phyloP scores from a whole-genome alignment of 2,329 filamentous ascomycete species.

The Ceratocystis huliohia region DNA sequence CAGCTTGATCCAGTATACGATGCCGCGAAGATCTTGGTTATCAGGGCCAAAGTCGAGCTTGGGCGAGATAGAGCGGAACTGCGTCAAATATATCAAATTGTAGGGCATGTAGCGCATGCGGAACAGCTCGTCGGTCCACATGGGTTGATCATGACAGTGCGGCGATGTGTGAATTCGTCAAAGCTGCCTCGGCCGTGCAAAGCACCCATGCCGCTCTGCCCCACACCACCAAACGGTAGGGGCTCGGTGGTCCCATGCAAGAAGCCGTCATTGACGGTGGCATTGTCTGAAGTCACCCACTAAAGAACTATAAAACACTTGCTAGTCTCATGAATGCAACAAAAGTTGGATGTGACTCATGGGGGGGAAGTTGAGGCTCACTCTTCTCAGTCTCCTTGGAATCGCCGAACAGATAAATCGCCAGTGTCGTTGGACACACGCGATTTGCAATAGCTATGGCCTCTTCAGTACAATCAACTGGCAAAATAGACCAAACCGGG shows the following conservation, averaged over 20 bases:
- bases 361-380: slow-evolving; percentile 30
- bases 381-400: slow-evolving; percentile 64
- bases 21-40: slow-evolving; percentile 39
- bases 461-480: slow-evolving; percentile 68
- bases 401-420: slow-evolving; percentile 73
- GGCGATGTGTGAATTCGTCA: slow-evolving; percentile 52
- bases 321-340: neutral
- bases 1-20: slow-evolving; percentile 43
- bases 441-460: slow-evolving; percentile 71
- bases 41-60: slow-evolving; percentile 49
- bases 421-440: slow-evolving; percentile 71
- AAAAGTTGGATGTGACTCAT: neutral
- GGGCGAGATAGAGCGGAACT: slow-evolving; percentile 35
- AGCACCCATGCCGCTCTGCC: slow-evolving; percentile 60
- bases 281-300: slow-evolving; percentile 54
- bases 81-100: slow-evolving; percentile 27
- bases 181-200: slow-evolving; percentile 69
- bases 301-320: slow-evolving; percentile 38
- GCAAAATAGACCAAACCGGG: slow-evolving; percentile 73
- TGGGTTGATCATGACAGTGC: slow-evolving; percentile 48
- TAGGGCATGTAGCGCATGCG: slow-evolving; percentile 57
- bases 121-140: slow-evolving; percentile 55
- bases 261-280: slow-evolving; percentile 52
- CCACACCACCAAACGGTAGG: slow-evolving; percentile 71
- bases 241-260: slow-evolving; percentile 60